Percentiles rank a stretch among this genome's conserved stretches.
Evolutionary conservation across 2,329 filamentous ascomycete species (phyloP).

Genomic region (Cadophora gregata): DNA sequence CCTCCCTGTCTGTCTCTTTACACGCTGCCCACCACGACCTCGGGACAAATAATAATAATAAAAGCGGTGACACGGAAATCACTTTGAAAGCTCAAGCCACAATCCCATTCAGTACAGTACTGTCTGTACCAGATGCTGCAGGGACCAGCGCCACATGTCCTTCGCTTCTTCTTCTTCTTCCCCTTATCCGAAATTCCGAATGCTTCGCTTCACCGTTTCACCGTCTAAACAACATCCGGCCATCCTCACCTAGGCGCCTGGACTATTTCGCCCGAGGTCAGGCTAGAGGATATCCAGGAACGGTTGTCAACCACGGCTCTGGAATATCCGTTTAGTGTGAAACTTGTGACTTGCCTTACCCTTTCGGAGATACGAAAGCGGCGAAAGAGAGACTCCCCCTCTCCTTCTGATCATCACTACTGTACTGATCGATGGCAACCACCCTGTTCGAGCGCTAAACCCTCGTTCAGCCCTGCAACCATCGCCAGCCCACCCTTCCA

Average conservation of each 20-base stretch:
- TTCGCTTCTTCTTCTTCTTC: background rate
- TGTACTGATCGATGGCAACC: background rate
- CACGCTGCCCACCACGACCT: background rate
- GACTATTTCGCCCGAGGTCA: background rate
- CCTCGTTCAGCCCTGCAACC: slow-evolving; percentile 11
- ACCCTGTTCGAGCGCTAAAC: background rate
- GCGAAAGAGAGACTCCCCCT: background rate
- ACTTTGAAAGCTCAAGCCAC: background rate
- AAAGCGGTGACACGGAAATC: slow-evolving; percentile 11
- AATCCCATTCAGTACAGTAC: too few species aligned
- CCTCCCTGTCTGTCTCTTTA: too few species aligned
- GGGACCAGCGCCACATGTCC: slow-evolving; percentile 8
- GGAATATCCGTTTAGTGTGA: background rate
- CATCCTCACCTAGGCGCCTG: background rate
- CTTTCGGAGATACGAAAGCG: background rate
- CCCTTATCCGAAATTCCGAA: too few species aligned
- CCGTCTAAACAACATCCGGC: background rate
- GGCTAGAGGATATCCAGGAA: background rate
- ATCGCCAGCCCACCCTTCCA: background rate
- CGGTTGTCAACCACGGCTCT: slow-evolving; percentile 2
- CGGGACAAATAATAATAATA: background rate
- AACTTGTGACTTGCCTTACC: background rate
- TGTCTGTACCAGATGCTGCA: slow-evolving; percentile 11
- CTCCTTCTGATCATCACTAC: background rate
- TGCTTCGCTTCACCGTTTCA: background rate